A percentile compares a stretch with the other conserved stretches of the same genome.
Conservation (phyloP, 306 rosid species). For the Luffa aegyptiaca region DNA sequence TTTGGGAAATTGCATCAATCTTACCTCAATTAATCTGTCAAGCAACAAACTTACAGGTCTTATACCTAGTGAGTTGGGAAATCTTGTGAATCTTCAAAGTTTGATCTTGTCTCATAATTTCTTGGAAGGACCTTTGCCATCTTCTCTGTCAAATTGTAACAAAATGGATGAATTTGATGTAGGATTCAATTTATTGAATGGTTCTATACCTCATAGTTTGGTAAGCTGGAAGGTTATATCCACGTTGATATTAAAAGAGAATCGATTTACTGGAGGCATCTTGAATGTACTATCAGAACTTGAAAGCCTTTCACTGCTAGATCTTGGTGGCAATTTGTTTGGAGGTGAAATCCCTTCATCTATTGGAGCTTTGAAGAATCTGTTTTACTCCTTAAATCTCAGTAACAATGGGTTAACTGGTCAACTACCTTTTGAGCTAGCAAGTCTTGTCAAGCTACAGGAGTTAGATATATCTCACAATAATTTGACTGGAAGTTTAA, state of each 20-base stretch:
- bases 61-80: constrained; percentile 56
- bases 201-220: constrained; percentile 48
- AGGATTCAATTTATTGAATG: constrained; percentile 63
- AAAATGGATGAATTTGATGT: constrained; percentile 41
- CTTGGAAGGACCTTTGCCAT: constrained; percentile 57
- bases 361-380: constrained; percentile 42
- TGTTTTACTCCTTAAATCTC: constrained; percentile 50
- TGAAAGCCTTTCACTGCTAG: constrained; percentile 37
- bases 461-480: constrained; percentile 59
- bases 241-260: constrained; percentile 47
- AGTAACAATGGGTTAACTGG: constrained; percentile 66
- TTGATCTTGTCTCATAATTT: constrained; percentile 47
- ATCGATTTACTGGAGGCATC: constrained; percentile 50
- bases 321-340: constrained; percentile 64
- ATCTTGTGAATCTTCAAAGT: constrained; percentile 38
- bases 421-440: constrained; percentile 43
- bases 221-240: constrained; percentile 42
- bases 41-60: constrained; percentile 37
- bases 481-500: constrained; percentile 58
- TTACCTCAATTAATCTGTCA: constrained; percentile 42
- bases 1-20: constrained; percentile 45
- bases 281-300: constrained; percentile 39
- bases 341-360: constrained; percentile 63
- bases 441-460: constrained; percentile 21
- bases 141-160: constrained; percentile 47